These are phyloP conservation scores for Pythium rhizo-oryzae DNA, from an alignment of 352 stramenopile species.

Conservation along the genomic window DNA sequence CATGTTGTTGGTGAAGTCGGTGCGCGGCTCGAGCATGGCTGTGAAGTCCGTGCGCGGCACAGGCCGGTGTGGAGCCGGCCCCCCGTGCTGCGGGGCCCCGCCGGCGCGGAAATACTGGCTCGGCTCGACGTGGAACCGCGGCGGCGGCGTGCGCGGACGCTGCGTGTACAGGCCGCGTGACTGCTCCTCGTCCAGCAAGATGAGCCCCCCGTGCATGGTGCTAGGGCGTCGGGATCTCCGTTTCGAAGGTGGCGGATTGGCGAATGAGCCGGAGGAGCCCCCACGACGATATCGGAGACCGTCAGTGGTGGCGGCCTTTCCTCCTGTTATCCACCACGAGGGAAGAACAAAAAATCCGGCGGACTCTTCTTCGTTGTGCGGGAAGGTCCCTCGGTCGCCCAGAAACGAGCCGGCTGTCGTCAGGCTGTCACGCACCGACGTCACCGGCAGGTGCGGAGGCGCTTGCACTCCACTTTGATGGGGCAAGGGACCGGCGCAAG, in stretches of 20 bases:
- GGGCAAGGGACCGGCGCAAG: neutral
- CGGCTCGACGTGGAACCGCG: neutral
- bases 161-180: constrained; percentile 37
- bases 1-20: constrained; percentile 4
- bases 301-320: neutral
- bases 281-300: neutral
- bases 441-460: neutral
- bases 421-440: neutral
- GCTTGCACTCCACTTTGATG: neutral
- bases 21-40: neutral
- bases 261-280: neutral
- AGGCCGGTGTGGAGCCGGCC: too few species aligned
- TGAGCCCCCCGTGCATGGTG: constrained; percentile 20
- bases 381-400: neutral
- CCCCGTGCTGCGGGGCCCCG: too few species aligned
- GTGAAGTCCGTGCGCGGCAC: neutral
- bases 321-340: neutral
- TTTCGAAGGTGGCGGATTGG: neutral
- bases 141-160: too few species aligned
- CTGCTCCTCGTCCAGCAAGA: constrained; percentile 55
- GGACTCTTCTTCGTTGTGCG: neutral
- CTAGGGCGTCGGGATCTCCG: too few species aligned
- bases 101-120: neutral
- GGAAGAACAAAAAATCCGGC: neutral
- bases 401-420: neutral